Evolutionary conservation across 345 rosid genomes (phyloP), one percentile per base, ranked within the genome.

Genomic region (Capsella bursapastoris): DNA sequence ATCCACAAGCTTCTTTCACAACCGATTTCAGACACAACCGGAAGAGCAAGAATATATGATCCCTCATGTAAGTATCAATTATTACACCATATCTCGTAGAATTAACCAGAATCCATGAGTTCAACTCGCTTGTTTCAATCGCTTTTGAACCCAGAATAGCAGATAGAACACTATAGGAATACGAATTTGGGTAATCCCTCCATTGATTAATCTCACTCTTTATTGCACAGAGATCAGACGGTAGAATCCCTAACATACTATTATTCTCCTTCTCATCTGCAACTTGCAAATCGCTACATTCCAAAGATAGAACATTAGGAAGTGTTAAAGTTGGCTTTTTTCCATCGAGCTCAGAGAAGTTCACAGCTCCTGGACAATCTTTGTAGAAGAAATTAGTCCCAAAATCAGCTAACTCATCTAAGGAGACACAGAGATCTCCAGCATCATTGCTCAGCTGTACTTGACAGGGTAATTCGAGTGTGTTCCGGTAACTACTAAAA

Each of bases 321-420:
- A 95, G 77, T 11, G 78, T 75, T 53, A 92, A 75, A 43, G 69
- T 70, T 63, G 25, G 75, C 44, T 71, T 78, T 37, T 18, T 45
- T 34, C 57, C 44, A 78, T 83, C 83, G 13, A 84, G 64, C 43
- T 71, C 75, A 15, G 77, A 82, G 25, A 84, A 78, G 63, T 73
- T 62, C 56, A 92, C 96, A 71, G 61, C 90, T 69, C 86, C 90
- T 0, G 92, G 91, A 70, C 96, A 92, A 75, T 86, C 88, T 31
- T 66, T 72, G 71, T 90, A 90, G 70, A 84, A 89, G 77, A 86
- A 90, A 63, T 64, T 79, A 4, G 74, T 68, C 34, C 84, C 77
- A 47, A 82, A 83, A 64, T 76, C 78, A n/a, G 64, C n/a, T 41
- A 91, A 74, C 4, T 75, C 78, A n/a, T 61, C n/a, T 41, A 91